Evolutionary conservation across 768 basidiomycete species (phyloP).

Genomic region (Termitomyces titanicus): DNA sequence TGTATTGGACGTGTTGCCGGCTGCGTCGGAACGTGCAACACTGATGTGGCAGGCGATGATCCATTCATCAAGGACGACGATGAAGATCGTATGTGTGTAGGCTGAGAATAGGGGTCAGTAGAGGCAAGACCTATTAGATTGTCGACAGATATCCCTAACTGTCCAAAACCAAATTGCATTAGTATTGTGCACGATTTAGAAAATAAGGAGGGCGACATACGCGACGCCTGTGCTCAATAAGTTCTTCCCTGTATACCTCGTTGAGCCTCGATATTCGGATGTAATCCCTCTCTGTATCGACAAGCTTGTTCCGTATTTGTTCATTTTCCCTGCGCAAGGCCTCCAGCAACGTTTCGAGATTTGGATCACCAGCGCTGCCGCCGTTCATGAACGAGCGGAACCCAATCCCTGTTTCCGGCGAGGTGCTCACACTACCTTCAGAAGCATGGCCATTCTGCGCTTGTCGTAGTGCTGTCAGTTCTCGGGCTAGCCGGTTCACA

Average conservation of each 20-base stretch:
- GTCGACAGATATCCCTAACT: slow-evolving; percentile 78
- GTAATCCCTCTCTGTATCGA: slow-evolving; percentile 75
- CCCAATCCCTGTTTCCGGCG: slow-evolving; percentile 30
- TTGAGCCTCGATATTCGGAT: slow-evolving; percentile 71
- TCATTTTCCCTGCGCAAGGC: slow-evolving; percentile 81
- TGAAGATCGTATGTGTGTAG: slow-evolving; percentile 58
- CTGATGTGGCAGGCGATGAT: slow-evolving; percentile 47
- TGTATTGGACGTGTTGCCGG: slow-evolving; percentile 33
- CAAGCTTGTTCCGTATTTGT: slow-evolving; percentile 58
- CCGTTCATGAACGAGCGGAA: slow-evolving; percentile 25
- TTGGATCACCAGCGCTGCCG: slow-evolving; percentile 32
- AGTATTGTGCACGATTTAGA: not conserved
- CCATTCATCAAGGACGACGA: slow-evolving; percentile 30
- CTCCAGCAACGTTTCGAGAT: slow-evolving; percentile 61
- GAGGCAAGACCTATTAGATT: slow-evolving; percentile 71
- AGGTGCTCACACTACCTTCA: slow-evolving; percentile 23
- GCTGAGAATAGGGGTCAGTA: slow-evolving; percentile 66
- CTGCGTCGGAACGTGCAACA: slow-evolving; percentile 31
- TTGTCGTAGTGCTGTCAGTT: slow-evolving; percentile 60
- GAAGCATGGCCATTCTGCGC: slow-evolving; percentile 42
- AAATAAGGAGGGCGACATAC: slow-evolving; percentile 41
- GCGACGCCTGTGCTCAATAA: slow-evolving; percentile 71
- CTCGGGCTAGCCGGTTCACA: slow-evolving; percentile 71
- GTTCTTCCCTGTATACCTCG: slow-evolving; percentile 81
- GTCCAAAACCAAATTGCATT: slow-evolving; percentile 7